Percentiles rank a stretch among this genome's conserved stretches.
These are phyloP conservation scores for Capsicum chinense DNA, from an alignment of 257 asterid species.

Conservation along the genomic window DNA sequence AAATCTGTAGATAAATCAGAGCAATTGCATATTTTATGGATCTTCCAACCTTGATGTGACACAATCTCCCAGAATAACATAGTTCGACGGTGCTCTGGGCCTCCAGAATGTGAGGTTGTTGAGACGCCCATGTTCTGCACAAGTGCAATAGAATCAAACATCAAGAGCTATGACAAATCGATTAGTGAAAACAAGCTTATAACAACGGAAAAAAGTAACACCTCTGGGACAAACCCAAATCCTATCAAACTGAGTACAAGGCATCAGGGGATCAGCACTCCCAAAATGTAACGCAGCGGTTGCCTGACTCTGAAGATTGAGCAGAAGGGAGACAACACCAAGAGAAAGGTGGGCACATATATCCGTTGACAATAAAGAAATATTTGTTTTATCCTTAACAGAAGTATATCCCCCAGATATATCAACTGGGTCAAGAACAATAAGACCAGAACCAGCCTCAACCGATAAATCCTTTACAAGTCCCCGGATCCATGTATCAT, in stretches of 20 bases:
- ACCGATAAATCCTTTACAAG: slow-evolving; percentile 84
- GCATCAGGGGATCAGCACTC: slow-evolving; percentile 82
- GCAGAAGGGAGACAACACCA: slow-evolving; percentile 86
- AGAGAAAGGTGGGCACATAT: slow-evolving; percentile 91
- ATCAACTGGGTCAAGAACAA: slow-evolving; percentile 97
- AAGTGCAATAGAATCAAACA: slow-evolving; percentile 37
- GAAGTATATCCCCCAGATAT: slow-evolving; percentile 95
- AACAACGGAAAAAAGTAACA: slow-evolving; percentile 36
- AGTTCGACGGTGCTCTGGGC: slow-evolving; percentile 96
- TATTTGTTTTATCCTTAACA: slow-evolving; percentile 86
- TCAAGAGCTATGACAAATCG: slow-evolving; percentile 8
- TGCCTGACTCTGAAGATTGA: slow-evolving; percentile 89
- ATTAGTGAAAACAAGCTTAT: slow-evolving; percentile 20
- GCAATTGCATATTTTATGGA: slow-evolving; percentile 25
- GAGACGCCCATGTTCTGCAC: slow-evolving; percentile 74
- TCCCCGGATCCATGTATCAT: slow-evolving; percentile 92
- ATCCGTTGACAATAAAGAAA: slow-evolving; percentile 75
- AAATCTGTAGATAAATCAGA: background rate
- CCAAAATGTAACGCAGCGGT: slow-evolving; percentile 86
- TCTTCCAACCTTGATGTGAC: slow-evolving; percentile 83
- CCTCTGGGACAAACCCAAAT: slow-evolving; percentile 97
- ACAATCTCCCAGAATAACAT: slow-evolving; percentile 93
- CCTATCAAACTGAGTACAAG: slow-evolving; percentile 88
- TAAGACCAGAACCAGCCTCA: slow-evolving; percentile 97
- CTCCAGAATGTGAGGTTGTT: slow-evolving; percentile 97